Conservation (phyloP, 2,329 filamentous ascomycete species). For the Clonostachys rhizophaga region DNA sequence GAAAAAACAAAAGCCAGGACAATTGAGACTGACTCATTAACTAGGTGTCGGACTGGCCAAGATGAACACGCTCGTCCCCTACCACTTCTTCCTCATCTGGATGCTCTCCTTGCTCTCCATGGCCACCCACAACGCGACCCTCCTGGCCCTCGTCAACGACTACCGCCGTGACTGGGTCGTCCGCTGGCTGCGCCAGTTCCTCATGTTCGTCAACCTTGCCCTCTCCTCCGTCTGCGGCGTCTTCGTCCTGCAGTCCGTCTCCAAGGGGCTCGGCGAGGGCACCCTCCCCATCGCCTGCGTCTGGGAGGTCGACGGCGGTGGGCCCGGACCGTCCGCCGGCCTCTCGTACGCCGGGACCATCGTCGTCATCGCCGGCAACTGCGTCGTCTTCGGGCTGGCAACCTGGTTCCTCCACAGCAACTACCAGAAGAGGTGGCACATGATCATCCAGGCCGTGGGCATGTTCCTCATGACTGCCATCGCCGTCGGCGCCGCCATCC, state of each 20-base stretch:
- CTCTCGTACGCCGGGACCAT: conserved; percentile 56
- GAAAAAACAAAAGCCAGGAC: too few species aligned
- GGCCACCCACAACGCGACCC: conserved; percentile 59
- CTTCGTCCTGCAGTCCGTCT: conserved; percentile 51
- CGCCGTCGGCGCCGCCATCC: conserved; percentile 52
- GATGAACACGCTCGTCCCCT: conserved; percentile 52
- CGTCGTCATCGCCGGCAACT: conserved; percentile 54
- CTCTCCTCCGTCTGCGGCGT: conserved; percentile 52
- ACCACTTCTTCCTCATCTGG: conserved; percentile 71
- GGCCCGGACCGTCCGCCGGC: conserved; percentile 28
- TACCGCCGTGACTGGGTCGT: conserved; percentile 64
- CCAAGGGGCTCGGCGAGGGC: conserved; percentile 40
- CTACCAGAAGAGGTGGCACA: conserved; percentile 47
- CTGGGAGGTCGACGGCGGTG: conserved; percentile 39
- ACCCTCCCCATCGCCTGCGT: conserved; percentile 59
- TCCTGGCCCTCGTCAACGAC: conserved; percentile 61
- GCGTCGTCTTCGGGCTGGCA: conserved; percentile 50
- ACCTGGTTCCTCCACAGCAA: conserved; percentile 60
- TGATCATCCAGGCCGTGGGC: conserved; percentile 45
- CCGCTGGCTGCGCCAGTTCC: conserved; percentile 58
- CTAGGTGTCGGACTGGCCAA: conserved; percentile 52
- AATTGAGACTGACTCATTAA: conserved; percentile 1
- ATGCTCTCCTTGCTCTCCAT: conserved; percentile 61
- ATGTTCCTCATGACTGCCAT: conserved; percentile 51
- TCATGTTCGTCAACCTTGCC: conserved; percentile 62